A percentile compares a stretch with the other conserved stretches of the same genome.
These are phyloP conservation scores for Diplocarpon rosae DNA, from an alignment of 2,329 filamentous ascomycete species.

Conservation along the genomic window DNA sequence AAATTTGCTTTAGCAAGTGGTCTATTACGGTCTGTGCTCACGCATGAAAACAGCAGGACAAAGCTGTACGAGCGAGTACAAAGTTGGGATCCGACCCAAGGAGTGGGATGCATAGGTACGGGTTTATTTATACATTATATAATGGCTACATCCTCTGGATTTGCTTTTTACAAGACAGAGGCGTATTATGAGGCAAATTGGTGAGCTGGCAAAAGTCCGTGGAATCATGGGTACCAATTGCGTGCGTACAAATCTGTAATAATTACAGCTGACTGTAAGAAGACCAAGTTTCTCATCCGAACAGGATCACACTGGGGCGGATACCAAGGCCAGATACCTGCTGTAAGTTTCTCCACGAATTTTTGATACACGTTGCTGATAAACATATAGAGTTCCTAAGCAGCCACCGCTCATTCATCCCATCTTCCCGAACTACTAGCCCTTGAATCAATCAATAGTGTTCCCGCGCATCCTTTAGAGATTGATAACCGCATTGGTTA, in stretches of 20 bases:
- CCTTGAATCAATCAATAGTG: slow-evolving; percentile 34
- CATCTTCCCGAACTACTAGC: slow-evolving; percentile 32
- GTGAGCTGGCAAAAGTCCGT: slow-evolving; percentile 31
- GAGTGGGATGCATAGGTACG: no score
- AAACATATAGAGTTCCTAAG: slow-evolving; percentile 26
- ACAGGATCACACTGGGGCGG: slow-evolving; percentile 28
- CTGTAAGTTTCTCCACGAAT: slow-evolving; percentile 18
- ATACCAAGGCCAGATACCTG: slow-evolving; percentile 33
- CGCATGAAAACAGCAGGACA: no score
- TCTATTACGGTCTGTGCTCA: no score
- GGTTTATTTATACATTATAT: slow-evolving; percentile 17
- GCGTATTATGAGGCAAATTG: slow-evolving; percentile 32
- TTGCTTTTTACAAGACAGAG: slow-evolving; percentile 33
- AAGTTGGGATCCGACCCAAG: no score
- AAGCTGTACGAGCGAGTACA: no score
- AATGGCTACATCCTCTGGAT: slow-evolving; percentile 34
- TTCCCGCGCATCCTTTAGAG: slow-evolving; percentile 34
- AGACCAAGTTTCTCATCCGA: background rate
- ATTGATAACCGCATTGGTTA: slow-evolving; percentile 35
- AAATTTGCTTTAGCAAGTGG: no score
- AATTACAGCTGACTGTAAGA: background rate
- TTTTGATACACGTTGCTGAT: no score
- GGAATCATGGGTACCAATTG: slow-evolving; percentile 32
- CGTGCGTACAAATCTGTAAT: slow-evolving; percentile 33
- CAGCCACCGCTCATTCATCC: slow-evolving; percentile 33